phyloP scores from a whole-genome alignment of 331 rosid genomes.

The Arachis monticola region DNA sequence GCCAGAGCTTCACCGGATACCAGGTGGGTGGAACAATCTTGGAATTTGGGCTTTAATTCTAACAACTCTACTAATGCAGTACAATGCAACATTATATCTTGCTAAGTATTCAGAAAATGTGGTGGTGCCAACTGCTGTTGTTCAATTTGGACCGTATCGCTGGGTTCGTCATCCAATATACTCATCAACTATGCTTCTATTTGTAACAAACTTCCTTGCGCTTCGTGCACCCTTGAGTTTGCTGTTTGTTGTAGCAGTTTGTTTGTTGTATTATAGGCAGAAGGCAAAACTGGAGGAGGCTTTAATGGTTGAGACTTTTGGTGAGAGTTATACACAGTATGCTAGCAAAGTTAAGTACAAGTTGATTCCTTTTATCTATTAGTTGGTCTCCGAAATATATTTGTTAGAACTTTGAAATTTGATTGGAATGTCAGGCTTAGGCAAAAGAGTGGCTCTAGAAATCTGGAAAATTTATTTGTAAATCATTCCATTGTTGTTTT shows the following conservation, averaged over 20 bases:
- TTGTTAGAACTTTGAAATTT: conserved; percentile 34
- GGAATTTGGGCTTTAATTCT: conserved; percentile 73
- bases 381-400: conserved; percentile 44
- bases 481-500: too few species aligned
- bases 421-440: conserved; percentile 30
- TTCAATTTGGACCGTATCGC: conserved; percentile 93
- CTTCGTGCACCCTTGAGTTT: conserved; percentile 81
- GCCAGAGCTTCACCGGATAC: conserved; percentile 78
- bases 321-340: conserved; percentile 71
- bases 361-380: conserved; percentile 83
- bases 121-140: conserved; percentile 86
- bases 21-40: conserved; percentile 75
- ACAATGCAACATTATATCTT: conserved; percentile 82
- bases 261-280: conserved; percentile 79
- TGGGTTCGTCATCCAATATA: conserved; percentile 95
- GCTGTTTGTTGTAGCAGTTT: conserved; percentile 65
- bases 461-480: neutral
- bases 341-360: conserved; percentile 77
- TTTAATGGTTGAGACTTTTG: conserved; percentile 89
- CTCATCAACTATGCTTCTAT: conserved; percentile 75
- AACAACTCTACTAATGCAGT: conserved; percentile 69
- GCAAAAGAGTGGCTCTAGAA: conserved; percentile 29
- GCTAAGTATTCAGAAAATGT: conserved; percentile 92
- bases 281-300: conserved; percentile 87
- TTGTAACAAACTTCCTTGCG: conserved; percentile 69